Evolutionary conservation across 441 rosid species (phyloP).

Genomic region (Jatropha podagrica): DNA sequence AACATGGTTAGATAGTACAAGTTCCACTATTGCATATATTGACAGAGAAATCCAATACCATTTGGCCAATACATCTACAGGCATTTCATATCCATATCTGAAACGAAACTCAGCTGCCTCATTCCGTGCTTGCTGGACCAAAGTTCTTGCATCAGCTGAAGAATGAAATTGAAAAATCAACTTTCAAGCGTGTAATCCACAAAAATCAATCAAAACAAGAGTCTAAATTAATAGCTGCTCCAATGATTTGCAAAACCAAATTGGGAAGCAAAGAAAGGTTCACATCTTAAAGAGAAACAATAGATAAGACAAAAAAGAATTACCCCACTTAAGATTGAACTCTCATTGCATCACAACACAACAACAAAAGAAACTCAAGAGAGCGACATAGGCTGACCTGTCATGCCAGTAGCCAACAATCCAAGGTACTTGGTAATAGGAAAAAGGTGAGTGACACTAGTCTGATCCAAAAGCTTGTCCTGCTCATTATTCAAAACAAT

Average conservation of each 20-base stretch:
- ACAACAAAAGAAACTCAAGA: neutral
- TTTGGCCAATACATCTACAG: slow-evolving; percentile 85
- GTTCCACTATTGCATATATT: neutral
- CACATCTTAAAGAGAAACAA: neutral
- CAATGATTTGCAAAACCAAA: slow-evolving; percentile 3
- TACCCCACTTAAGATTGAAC: neutral
- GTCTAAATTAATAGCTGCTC: neutral
- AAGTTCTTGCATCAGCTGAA: slow-evolving; percentile 97
- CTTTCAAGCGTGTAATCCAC: neutral
- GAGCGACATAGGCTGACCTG: slow-evolving; percentile 47
- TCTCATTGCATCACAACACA: slow-evolving; percentile 4
- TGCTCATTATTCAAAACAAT: slow-evolving; percentile 27
- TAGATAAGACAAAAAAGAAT: neutral
- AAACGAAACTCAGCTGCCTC: slow-evolving; percentile 97
- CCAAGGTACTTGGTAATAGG: slow-evolving; percentile 89
- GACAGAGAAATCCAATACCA: slow-evolving; percentile 36
- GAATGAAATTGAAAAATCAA: slow-evolving; percentile 4
- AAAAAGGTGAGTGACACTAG: slow-evolving; percentile 86
- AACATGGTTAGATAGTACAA: neutral
- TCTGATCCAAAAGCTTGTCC: slow-evolving; percentile 99
- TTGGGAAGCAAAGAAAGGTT: neutral
- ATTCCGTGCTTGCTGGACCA: slow-evolving; percentile 97
- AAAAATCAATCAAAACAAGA: neutral
- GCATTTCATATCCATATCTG: slow-evolving; percentile 96
- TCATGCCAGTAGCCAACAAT: slow-evolving; percentile 88